phyloP scores from a whole-genome alignment of 2,329 filamentous ascomycete genomes.

The Polytolypa hystricis region DNA sequence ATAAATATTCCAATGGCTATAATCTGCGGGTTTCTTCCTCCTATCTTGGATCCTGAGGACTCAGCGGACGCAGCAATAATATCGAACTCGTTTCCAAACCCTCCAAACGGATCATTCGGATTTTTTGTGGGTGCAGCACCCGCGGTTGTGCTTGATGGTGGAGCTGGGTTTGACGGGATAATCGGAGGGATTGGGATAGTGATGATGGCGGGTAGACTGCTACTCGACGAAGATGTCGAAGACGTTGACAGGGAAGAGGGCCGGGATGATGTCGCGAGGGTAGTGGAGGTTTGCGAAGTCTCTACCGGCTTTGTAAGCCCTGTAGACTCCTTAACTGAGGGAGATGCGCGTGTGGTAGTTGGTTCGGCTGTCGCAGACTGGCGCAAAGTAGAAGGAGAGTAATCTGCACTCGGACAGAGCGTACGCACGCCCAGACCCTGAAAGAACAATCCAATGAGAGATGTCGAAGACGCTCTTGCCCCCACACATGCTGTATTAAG shows the following conservation, averaged over 20 bases:
- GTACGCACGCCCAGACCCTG: constrained; percentile 7
- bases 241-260: constrained; percentile 1
- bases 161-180: background rate
- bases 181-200: background rate
- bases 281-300: too few species aligned
- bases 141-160: background rate
- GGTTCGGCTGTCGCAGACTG: too few species aligned
- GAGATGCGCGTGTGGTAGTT: too few species aligned
- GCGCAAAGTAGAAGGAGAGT: too few species aligned
- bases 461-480: constrained; percentile 10
- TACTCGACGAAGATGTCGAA: background rate
- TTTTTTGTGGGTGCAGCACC: background rate
- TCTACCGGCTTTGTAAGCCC: too few species aligned
- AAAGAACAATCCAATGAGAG: constrained; percentile 16
- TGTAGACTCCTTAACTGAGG: too few species aligned
- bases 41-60: too few species aligned
- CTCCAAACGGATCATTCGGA: constrained; percentile 4
- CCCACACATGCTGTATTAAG: constrained; percentile 12
- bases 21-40: too few species aligned
- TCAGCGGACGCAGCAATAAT: constrained; percentile 5
- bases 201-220: background rate
- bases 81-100: constrained; percentile 3
- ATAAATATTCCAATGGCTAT: too few species aligned
- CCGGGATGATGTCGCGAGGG: too few species aligned
- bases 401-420: constrained; percentile 12